phyloP scores from a whole-genome alignment of 2,329 filamentous ascomycete genomes.

The Claviceps humidiphila region DNA sequence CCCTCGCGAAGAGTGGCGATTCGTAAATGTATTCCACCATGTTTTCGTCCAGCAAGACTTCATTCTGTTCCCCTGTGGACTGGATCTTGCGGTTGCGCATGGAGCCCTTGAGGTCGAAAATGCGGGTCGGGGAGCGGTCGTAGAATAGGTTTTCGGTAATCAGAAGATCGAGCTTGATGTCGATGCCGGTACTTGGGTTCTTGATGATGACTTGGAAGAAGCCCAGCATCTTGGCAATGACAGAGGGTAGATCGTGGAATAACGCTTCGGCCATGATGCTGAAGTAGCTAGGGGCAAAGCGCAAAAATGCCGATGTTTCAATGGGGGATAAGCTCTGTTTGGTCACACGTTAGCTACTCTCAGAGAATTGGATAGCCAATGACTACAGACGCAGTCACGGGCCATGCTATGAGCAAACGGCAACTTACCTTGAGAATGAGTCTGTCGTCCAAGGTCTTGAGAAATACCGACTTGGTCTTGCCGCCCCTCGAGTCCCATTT shows the following conservation, averaged over 20 bases:
- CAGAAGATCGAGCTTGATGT: constrained; percentile 87
- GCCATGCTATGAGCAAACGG: neutral
- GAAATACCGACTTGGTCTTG: constrained; percentile 92
- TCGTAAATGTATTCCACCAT: constrained; percentile 99
- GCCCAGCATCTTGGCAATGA: constrained; percentile 98
- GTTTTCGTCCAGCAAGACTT: constrained; percentile 94
- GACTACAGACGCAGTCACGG: neutral
- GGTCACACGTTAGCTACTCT: too few species aligned
- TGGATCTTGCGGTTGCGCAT: constrained; percentile 98
- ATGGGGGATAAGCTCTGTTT: constrained; percentile 66
- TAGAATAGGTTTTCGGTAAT: constrained; percentile 99
- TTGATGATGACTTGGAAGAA: constrained; percentile 98
- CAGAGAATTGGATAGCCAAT: neutral
- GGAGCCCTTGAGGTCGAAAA: constrained; percentile 92
- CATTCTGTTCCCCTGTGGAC: constrained; percentile 87
- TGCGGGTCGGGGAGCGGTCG: constrained; percentile 75
- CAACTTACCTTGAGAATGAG: constrained; percentile 65
- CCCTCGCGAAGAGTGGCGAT: constrained; percentile 83
- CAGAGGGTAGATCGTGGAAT: constrained; percentile 88
- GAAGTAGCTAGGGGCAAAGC: constrained; percentile 94
- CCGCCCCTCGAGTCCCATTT: constrained; percentile 98
- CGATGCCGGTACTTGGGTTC: constrained; percentile 78
- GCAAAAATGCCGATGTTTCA: constrained; percentile 86
- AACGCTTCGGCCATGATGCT: constrained; percentile 92
- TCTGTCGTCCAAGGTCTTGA: constrained; percentile 91